phyloP scores from a whole-genome alignment of 2,329 filamentous ascomycete genomes.

The Hawksworthiomyces lignivorus region DNA sequence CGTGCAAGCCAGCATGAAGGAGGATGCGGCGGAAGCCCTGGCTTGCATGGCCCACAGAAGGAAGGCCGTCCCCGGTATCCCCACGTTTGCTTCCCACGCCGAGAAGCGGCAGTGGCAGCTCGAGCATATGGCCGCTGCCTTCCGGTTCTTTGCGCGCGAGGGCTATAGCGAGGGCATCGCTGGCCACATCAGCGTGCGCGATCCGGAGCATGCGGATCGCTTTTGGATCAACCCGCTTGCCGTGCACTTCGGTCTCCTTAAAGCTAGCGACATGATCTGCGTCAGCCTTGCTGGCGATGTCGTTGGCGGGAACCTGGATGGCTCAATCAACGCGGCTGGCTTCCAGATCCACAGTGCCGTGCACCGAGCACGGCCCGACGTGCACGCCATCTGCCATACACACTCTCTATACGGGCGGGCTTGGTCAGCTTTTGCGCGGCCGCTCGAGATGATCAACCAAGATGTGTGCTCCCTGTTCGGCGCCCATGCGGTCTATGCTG shows the following conservation, averaged over 20 bases:
- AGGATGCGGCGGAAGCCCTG: no score
- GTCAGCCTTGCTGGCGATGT: slow-evolving; percentile 47
- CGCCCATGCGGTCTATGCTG: slow-evolving; percentile 48
- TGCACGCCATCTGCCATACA: slow-evolving; percentile 50
- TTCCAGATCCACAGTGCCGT: slow-evolving; percentile 53
- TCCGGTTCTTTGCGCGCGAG: slow-evolving; percentile 52
- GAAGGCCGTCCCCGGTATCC: no score
- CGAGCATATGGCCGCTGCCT: slow-evolving; percentile 49
- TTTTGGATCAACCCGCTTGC: slow-evolving; percentile 58
- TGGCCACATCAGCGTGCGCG: slow-evolving; percentile 54
- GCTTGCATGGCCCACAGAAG: no score
- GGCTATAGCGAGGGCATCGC: slow-evolving; percentile 54
- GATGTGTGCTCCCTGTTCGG: slow-evolving; percentile 49
- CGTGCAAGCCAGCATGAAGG: no score
- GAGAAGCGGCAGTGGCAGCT: slow-evolving; percentile 13
- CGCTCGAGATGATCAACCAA: slow-evolving; percentile 54
- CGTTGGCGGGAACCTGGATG: slow-evolving; percentile 42
- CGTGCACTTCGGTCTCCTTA: slow-evolving; percentile 49
- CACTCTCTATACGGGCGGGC: slow-evolving; percentile 49
- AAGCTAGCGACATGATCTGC: slow-evolving; percentile 50
- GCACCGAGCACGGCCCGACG: slow-evolving; percentile 47
- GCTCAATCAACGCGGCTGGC: slow-evolving; percentile 45
- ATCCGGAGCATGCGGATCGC: slow-evolving; percentile 44
- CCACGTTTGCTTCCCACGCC: slow-evolving; percentile 8
- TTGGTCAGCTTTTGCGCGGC: slow-evolving; percentile 45